These are phyloP conservation scores for Physcomitrium patens DNA, from an alignment of 225 moss, liverwort and hornwort species.

Conservation along the genomic window DNA sequence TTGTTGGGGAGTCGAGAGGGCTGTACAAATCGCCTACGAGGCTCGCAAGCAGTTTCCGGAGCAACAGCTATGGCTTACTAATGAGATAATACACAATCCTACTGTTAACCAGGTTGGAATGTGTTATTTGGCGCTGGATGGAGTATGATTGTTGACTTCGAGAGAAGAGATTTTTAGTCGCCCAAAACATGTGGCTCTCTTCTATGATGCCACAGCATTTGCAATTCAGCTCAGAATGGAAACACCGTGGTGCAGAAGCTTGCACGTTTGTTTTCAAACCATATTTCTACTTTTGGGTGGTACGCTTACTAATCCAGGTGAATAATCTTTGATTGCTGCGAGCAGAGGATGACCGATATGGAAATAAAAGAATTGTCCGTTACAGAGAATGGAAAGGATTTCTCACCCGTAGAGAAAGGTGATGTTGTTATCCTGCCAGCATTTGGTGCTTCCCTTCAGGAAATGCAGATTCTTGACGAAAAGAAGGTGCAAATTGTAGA, in stretches of 20 bases:
- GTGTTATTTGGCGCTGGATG: not conserved
- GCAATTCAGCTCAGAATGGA: not conserved
- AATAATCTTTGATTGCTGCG: constrained; percentile 21
- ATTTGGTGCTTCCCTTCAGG: constrained; percentile 92
- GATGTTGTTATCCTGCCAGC: constrained; percentile 97
- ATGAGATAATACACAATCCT: constrained; percentile 98
- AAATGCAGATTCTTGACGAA: constrained; percentile 79
- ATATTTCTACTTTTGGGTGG: not conserved
- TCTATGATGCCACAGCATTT: not conserved
- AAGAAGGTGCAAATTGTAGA: constrained; percentile 99
- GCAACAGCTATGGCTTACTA: constrained; percentile 90
- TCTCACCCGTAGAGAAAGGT: constrained; percentile 63
- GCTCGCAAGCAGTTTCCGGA: constrained; percentile 89
- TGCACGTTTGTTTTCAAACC: not conserved
- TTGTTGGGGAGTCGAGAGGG: constrained; percentile 98
- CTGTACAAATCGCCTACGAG: constrained; percentile 96
- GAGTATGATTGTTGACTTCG: not conserved
- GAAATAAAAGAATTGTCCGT: constrained; percentile 63
- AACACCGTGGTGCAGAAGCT: not conserved
- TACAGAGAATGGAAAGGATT: constrained; percentile 72
- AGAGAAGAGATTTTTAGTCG: not conserved
- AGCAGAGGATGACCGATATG: constrained; percentile 80
- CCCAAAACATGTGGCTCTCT: not conserved
- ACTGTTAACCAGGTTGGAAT: constrained; percentile 73
- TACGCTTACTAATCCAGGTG: not conserved